Evolutionary conservation across 2,329 filamentous ascomycete species (phyloP), one percentile per base, ranked within the genome.

Genomic region (Simplicillium aogashimaense): DNA sequence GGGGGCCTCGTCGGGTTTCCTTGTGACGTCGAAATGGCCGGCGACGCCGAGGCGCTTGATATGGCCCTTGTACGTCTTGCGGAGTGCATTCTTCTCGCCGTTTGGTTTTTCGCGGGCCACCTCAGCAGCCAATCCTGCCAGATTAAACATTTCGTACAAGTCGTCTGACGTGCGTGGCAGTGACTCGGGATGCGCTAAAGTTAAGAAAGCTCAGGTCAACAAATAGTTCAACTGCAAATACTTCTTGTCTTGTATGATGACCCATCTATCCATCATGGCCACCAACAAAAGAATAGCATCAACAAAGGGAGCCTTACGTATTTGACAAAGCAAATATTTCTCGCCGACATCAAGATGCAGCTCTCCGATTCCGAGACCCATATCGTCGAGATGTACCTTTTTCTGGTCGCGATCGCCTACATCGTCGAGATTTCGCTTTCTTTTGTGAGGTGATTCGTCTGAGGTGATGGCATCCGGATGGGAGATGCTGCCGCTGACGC

Each of bases 21-120:
- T 78, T 39, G 58, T 55, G 13, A 61, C 60, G 49, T 81, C 77
- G 49, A 79, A 82, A 43, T 76, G 72, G 9, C 78, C 78, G 39
- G 70, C 70, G 18, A 82, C 66, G 29, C 74, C 75, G 28, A 81
- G 61, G 35, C 69, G 71, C 64, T 81, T 81, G 55, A 82, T 77
- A 48, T 81, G 75, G 39, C 76, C 76, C 58, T 82, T 82, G 64
- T 81, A 82, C 13, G 77, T 81, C 55, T 81, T 81, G 18, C 78
- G 70, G 37, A 82, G 64, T 47, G 73, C 74, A 52, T 81, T 81
- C 66, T 81, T 81, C 56, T 79, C 74, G 47, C 78, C 78, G 54
- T 78, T 78, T 12, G 76, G 74, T 53, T 78, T 74, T 39, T 73
- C 73, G 45, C 78, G 70, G 45, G 78, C 78, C 32, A 81, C 76